Evolutionary conservation across 192 early-diverging fungal species (phyloP).

Genomic region (Chytriomyces sp.): DNA sequence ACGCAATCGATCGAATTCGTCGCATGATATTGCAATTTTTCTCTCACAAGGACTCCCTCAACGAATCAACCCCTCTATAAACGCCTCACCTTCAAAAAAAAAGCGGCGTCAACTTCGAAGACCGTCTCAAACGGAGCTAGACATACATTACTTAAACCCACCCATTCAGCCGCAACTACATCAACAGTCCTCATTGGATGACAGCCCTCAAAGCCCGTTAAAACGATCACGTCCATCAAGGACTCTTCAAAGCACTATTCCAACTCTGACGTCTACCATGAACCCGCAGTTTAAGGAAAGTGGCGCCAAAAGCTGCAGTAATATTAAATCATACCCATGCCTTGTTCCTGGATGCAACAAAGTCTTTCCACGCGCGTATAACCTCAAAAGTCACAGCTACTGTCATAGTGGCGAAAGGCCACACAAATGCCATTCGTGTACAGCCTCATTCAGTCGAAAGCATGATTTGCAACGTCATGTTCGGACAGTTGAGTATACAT

Average conservation of each 20-base stretch:
- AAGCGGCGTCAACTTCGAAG: not conserved
- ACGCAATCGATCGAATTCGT: not conserved
- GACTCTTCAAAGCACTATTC: no score
- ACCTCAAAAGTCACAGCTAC: conserved; percentile 75
- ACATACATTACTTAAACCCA: not conserved
- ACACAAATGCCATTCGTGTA: conserved; percentile 66
- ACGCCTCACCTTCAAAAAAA: not conserved
- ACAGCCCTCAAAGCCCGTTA: no score
- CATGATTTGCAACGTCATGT: conserved; percentile 75
- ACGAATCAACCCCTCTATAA: not conserved
- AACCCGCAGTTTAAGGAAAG: not conserved
- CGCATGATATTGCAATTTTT: not conserved
- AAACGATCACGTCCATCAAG: not conserved
- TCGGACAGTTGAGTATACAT: conserved; percentile 5
- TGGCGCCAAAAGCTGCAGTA: not conserved
- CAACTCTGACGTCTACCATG: no score
- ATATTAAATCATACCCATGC: conserved; percentile 31
- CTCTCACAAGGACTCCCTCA: not conserved
- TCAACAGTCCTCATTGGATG: no score
- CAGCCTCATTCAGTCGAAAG: conserved; percentile 73
- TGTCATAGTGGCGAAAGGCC: conserved; percentile 64
- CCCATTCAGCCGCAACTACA: no score
- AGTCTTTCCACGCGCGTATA: conserved; percentile 79
- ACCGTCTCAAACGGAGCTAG: not conserved
- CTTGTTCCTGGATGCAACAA: conserved; percentile 62